phyloP scores from a whole-genome alignment of 2,329 filamentous ascomycete species.

The Fonsecaea multimorphosa region DNA sequence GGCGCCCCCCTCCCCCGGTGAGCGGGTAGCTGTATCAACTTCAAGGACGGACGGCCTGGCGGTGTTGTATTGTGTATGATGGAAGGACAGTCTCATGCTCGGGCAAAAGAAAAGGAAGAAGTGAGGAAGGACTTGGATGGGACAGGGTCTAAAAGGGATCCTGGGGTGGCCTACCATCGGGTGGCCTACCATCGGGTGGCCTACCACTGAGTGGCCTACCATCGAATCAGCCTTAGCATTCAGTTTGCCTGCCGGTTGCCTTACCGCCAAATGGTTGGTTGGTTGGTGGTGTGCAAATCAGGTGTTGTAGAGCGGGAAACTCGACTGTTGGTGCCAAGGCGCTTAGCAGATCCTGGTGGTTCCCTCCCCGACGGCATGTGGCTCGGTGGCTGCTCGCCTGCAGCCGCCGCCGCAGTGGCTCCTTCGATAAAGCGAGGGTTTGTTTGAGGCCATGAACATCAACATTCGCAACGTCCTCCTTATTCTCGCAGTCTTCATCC shows the following conservation, averaged over 20 bases:
- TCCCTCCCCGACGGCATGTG: constrained; percentile 6
- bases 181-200: constrained; percentile 2
- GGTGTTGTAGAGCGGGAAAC: neutral
- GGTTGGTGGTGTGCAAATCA: neutral
- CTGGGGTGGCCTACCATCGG: neutral
- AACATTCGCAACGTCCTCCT: neutral
- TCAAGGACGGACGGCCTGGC: too few relatives aligned
- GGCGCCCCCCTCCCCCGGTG: too few relatives aligned
- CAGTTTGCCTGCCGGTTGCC: neutral
- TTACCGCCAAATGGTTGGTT: neutral
- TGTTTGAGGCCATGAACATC: neutral
- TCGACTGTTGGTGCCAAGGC: neutral
- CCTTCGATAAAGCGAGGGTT: neutral
- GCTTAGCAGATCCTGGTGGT: neutral
- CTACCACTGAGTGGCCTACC: constrained; percentile 2
- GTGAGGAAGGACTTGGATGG: neutral
- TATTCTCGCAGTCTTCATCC: neutral
- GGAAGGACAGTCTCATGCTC: too few relatives aligned
- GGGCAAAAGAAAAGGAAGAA: neutral
- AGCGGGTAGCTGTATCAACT: too few relatives aligned
- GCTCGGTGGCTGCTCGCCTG: neutral
- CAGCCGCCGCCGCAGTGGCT: neutral
- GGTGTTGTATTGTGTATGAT: too few relatives aligned
- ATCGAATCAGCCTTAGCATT: neutral
- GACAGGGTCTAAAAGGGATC: neutral